phyloP scores from a whole-genome alignment of 306 rosid species.

The Canavalia gladiata region DNA sequence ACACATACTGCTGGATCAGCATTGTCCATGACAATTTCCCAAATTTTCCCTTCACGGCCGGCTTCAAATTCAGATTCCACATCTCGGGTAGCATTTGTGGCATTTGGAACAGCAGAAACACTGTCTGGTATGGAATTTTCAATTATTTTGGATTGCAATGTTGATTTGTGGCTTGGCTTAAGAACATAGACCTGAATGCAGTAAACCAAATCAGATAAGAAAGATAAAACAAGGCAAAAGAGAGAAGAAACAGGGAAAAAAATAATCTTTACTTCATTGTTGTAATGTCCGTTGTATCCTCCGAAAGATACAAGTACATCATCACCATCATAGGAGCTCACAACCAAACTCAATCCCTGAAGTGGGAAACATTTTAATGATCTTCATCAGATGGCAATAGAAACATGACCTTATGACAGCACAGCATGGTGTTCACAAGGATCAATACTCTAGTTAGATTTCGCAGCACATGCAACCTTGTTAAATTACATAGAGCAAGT shows the following conservation, averaged over 20 bases:
- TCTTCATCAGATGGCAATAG: conserved; percentile 29
- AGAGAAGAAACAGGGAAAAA: conserved; percentile 36
- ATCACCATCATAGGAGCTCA: conserved; percentile 78
- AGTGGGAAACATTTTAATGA: conserved; percentile 46
- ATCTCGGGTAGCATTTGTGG: conserved; percentile 78
- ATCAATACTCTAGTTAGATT: conserved; percentile 20
- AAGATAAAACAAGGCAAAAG: conserved; percentile 39
- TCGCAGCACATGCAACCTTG: conserved; percentile 31
- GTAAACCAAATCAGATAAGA: conserved; percentile 45
- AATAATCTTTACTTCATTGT: conserved; percentile 73
- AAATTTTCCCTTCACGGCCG: conserved; percentile 79
- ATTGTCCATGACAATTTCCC: conserved; percentile 82
- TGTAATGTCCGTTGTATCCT: conserved; percentile 94
- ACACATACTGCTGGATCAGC: conserved; percentile 66
- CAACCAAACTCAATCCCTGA: conserved; percentile 93
- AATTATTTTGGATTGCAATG: conserved; percentile 76
- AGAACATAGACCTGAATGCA: conserved; percentile 78
- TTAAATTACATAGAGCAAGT: conserved; percentile 36
- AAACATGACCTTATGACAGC: conserved; percentile 22
- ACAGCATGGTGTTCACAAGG: conserved; percentile 6
- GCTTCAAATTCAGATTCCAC: conserved; percentile 76
- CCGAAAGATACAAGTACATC: conserved; percentile 87
- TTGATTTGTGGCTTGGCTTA: conserved; percentile 93
- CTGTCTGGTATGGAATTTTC: conserved; percentile 73
- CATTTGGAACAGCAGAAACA: conserved; percentile 73